Evolutionary conservation across 805 yeast species (phyloP), one percentile per base, ranked within the genome.

Genomic region (Starmera dryadoides): DNA sequence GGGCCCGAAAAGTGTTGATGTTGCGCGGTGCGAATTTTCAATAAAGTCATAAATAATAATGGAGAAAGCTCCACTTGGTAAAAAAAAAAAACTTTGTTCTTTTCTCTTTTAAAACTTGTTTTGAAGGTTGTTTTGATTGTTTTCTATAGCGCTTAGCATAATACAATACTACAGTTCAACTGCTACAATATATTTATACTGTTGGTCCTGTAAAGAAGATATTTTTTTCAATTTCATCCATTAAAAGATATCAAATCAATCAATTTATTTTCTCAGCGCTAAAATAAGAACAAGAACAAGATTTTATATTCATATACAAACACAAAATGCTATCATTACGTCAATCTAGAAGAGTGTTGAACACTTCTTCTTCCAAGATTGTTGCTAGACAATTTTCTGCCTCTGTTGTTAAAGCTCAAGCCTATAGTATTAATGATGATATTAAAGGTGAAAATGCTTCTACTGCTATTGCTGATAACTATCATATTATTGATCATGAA

Each of bases 401-500:
- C 3, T 38, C 57, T 2, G 36, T 45, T 15, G 42, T 43, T 21
- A 42, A 42, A 22, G 43, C 28, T 36, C 55, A 50, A 30, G 57
- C 59, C 16, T 52, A 37, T 28, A 50, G 68, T 33, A 56, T 61
- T 40, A 59, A 60, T 42, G 71, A 64, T 41, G 66, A 68, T 44
- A 58, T 71, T 35, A 55, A 63, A 41, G 76, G 77, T 49, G 71
- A 71, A 48, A 60, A 59, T 41, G 83, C 84, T 23, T 66, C 82
- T 18, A 60, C 65, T 36, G 69, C 73, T 43, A 68, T 77, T 53
- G 68, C 75, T 37, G 70, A 78, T 49, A 86, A 88, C 58, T 91
- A 93, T 66, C 93, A 87, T 58, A 81, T 91, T 47, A 81, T 91
- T 50, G 98, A 91, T 67, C 98, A 91, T 65, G 98, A 93, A 65